A percentile compares a stretch with the other conserved stretches of the same genome.
phyloP scores from a whole-genome alignment of 163 green algal genomes.

The Scenedesmus sp. region DNA sequence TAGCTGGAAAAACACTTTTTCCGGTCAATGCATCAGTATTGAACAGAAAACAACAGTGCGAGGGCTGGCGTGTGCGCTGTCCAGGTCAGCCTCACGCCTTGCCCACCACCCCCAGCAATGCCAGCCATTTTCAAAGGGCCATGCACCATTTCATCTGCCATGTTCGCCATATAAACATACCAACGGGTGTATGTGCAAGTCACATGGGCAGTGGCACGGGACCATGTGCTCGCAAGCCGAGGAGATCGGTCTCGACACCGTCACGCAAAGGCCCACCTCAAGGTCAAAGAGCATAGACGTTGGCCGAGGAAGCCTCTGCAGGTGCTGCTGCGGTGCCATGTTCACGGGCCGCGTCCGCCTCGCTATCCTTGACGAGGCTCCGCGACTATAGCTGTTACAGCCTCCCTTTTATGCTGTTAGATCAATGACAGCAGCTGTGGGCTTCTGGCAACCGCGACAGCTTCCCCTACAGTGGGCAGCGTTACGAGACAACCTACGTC shows the following conservation, averaged over 20 bases:
- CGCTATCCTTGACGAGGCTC: neutral
- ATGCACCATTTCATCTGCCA: neutral
- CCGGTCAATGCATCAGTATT: neutral
- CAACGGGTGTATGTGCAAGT: neutral
- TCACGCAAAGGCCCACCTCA: neutral
- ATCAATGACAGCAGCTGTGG: neutral
- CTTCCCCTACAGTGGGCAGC: neutral
- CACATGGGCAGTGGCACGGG: neutral
- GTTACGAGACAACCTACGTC: slow-evolving; percentile 11
- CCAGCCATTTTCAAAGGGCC: too few species aligned
- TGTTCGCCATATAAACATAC: neutral
- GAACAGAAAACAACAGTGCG: neutral
- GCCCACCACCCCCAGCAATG: neutral
- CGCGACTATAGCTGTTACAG: neutral
- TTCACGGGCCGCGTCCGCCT: neutral
- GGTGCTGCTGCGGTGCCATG: neutral
- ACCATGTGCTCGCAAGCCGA: neutral
- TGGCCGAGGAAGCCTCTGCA: neutral
- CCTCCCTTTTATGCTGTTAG: neutral
- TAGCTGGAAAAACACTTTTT: neutral
- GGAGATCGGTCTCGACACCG: neutral
- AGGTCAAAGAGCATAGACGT: slow-evolving; percentile 43
- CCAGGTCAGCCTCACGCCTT: neutral
- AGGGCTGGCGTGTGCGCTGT: neutral
- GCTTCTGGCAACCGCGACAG: neutral